These are phyloP conservation scores for Willaertia magna DNA, from an alignment of 208 protist species.

Conservation along the genomic window DNA sequence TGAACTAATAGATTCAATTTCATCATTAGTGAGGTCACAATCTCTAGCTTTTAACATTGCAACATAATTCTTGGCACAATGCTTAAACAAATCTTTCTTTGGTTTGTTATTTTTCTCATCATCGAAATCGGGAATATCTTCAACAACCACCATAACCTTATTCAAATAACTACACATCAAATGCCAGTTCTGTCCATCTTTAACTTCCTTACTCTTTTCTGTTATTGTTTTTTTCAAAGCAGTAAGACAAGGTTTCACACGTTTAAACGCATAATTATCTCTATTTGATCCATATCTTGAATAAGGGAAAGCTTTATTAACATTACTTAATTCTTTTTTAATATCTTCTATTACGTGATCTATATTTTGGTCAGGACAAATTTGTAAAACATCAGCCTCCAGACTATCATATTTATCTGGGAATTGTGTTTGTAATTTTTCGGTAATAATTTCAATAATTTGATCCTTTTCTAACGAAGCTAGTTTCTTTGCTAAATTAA, in stretches of 20 bases:
- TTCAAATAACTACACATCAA: neutral
- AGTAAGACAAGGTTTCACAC: neutral
- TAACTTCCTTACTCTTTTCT: neutral
- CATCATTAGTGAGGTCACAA: neutral
- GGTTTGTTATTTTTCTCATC: neutral
- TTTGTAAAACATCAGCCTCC: neutral
- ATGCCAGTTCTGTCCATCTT: neutral
- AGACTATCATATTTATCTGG: neutral
- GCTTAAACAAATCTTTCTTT: neutral
- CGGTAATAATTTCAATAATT: neutral
- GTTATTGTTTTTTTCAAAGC: neutral
- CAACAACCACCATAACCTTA: neutral
- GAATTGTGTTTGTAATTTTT: neutral
- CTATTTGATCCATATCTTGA: neutral
- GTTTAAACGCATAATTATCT: neutral
- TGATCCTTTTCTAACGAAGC: neutral
- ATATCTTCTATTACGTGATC: neutral
- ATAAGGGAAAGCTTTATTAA: neutral
- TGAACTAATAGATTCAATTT: neutral
- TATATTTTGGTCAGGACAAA: neutral
- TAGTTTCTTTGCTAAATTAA: neutral
- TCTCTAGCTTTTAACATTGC: neutral
- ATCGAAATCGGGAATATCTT: neutral
- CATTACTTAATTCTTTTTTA: neutral
- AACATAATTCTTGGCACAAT: neutral